Percentiles rank a stretch among this genome's conserved stretches.
Conservation (phyloP, 1,284 basidiomycete species). For the Cutaneotrichosporon cyanovorans region DNA sequence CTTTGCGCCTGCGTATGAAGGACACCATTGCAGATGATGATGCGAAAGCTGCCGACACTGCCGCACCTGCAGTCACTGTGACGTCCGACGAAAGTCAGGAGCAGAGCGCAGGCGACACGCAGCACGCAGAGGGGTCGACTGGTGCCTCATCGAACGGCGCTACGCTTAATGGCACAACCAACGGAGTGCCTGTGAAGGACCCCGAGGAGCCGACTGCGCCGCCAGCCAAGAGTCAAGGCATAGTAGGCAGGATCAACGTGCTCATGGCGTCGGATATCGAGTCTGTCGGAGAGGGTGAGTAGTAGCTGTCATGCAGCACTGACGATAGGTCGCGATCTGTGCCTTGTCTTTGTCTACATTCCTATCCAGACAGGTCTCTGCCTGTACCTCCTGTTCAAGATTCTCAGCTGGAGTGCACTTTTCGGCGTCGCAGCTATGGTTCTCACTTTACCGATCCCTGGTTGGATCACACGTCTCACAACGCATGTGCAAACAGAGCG, state of each 20-base stretch:
- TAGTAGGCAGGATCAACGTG: constrained; percentile 58
- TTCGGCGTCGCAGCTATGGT: constrained; percentile 54
- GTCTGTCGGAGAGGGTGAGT: constrained; percentile 39
- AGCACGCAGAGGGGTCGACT: no score
- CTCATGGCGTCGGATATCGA: constrained; percentile 45
- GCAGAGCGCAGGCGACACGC: no score
- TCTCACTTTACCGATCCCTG: constrained; percentile 53
- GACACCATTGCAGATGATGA: constrained; percentile 32
- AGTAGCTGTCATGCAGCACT: not conserved
- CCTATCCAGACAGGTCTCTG: constrained; percentile 40
- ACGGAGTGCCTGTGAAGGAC: no score
- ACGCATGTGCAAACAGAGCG: constrained; percentile 32
- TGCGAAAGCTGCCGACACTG: not conserved
- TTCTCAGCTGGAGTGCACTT: constrained; percentile 49
- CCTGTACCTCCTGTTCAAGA: constrained; percentile 34
- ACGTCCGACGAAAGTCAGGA: no score
- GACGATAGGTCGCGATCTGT: constrained; percentile 35
- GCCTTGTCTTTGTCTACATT: constrained; percentile 36
- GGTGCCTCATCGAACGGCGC: no score
- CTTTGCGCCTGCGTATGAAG: constrained; percentile 57
- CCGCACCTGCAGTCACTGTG: constrained; percentile 11
- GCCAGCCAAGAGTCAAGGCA: constrained; percentile 32
- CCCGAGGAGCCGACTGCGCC: not conserved
- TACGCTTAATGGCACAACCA: no score
- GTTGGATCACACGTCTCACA: constrained; percentile 34